Evolutionary conservation across 2,329 filamentous ascomycete species (phyloP).

Genomic region (Sporothrix brunneoviolacea): DNA sequence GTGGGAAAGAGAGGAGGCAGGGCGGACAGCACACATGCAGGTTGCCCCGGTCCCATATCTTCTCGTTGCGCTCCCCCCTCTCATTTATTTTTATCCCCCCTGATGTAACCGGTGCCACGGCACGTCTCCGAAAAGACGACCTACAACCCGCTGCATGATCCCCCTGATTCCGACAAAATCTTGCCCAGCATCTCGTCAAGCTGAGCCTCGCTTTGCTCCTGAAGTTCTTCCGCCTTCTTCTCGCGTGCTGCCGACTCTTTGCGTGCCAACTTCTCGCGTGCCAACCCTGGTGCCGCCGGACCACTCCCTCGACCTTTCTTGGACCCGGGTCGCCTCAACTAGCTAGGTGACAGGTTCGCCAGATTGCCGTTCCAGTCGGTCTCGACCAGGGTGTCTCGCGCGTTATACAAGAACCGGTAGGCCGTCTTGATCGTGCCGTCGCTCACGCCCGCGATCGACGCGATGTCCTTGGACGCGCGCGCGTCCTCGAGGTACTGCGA

Average conservation of each 20-base stretch:
- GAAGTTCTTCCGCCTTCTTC: no score
- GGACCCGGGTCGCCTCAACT: conserved; percentile 21
- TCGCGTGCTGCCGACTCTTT: background rate
- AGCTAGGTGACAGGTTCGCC: conserved; percentile 59
- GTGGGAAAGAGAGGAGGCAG: no score
- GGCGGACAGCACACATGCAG: no score
- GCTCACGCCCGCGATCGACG: conserved; percentile 76
- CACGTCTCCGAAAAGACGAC: no score
- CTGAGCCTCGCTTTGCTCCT: no score
- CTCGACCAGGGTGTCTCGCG: conserved; percentile 56
- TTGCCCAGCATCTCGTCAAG: no score
- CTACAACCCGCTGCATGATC: no score
- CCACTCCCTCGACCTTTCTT: background rate
- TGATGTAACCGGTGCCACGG: no score
- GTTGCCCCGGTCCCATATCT: no score
- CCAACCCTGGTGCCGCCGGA: background rate
- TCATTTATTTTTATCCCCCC: no score
- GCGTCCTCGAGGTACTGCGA: conserved; percentile 76
- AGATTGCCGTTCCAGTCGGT: conserved; percentile 49
- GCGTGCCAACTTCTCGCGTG: background rate
- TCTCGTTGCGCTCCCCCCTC: no score
- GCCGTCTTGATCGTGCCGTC: conserved; percentile 95
- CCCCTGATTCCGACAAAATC: no score
- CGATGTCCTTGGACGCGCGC: conserved; percentile 80
- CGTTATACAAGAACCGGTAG: conserved; percentile 79